Evolutionary conservation across 768 basidiomycete genomes (phyloP).

Genomic region (Boletus fagicola): DNA sequence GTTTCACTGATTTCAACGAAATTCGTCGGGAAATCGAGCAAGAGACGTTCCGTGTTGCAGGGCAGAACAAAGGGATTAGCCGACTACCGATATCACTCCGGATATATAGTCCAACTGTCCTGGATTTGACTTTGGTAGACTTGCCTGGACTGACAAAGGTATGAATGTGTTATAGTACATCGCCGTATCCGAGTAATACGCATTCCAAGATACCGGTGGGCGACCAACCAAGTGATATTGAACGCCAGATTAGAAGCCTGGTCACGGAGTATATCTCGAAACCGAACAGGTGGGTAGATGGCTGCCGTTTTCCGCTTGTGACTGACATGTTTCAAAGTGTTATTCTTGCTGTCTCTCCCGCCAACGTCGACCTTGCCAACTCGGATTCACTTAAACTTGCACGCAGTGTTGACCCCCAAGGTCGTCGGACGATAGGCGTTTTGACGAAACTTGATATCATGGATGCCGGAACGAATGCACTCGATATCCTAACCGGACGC

Average conservation of each 20-base stretch:
- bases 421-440: slow-evolving; percentile 93
- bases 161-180: slow-evolving; percentile 19
- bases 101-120: slow-evolving; percentile 93
- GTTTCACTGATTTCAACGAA: slow-evolving; percentile 94
- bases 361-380: slow-evolving; percentile 98
- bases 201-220: slow-evolving; percentile 80
- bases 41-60: slow-evolving; percentile 95
- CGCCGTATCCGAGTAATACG: background rate
- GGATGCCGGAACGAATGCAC: slow-evolving; percentile 98
- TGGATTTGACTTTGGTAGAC: slow-evolving; percentile 96
- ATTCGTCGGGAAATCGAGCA: slow-evolving; percentile 96
- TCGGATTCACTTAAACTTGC: slow-evolving; percentile 97
- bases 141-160: slow-evolving; percentile 96
- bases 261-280: slow-evolving; percentile 97
- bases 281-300: slow-evolving; percentile 75
- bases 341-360: slow-evolving; percentile 94
- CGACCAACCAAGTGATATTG: slow-evolving; percentile 97
- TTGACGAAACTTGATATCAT: slow-evolving; percentile 97
- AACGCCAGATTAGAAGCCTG: slow-evolving; percentile 90
- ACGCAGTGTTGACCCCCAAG: slow-evolving; percentile 92
- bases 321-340: slow-evolving; percentile 53
- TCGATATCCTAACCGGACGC: slow-evolving; percentile 93
- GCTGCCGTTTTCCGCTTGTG: background rate
- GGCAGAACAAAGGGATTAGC: slow-evolving; percentile 98
- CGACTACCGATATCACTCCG: slow-evolving; percentile 93